Evolutionary conservation across 2,329 filamentous ascomycete species (phyloP), one percentile per base, ranked within the genome.

Genomic region (Zasmidium citrigriseum): DNA sequence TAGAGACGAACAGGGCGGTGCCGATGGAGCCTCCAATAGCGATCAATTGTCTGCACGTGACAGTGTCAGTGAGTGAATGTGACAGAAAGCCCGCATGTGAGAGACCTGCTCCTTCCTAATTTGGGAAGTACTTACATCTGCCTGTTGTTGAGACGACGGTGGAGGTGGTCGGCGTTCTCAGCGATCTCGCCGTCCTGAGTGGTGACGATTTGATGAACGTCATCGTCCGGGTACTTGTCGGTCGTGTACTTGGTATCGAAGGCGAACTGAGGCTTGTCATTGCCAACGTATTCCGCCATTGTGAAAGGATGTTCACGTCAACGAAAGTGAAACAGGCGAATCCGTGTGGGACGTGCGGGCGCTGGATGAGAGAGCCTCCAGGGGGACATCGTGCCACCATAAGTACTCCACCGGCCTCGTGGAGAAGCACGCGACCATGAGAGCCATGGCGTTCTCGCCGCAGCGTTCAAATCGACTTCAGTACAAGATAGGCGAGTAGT

Each of bases 91-190:
- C n/a, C n/a, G n/a, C n/a, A n/a, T n/a, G n/a, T n/a, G n/a, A n/a
- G n/a, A n/a, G n/a, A n/a, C n/a, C 21, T 57, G 27, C 52, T 71
- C 68, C n/a, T n/a, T n/a, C n/a, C n/a, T n/a, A n/a, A n/a, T n/a
- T n/a, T n/a, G n/a, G n/a, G n/a, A n/a, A n/a, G n/a, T n/a, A n/a
- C n/a, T n/a, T n/a, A n/a, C 38, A 72, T 70, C 51, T 70, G 67
- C 53, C 82, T 76, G 68, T 83, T 83, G 63, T 77, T 76, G 46
- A 84, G 76, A 48, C 77, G 77, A 47, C 82, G 79, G 48, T 83
- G 79, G 4, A 78, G 73, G 11, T 67, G 59, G 59, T 74, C 71
- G 46, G 65, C 64, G 64, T 72, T 73, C 49, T 72, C 69, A 50
- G 62, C 62, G 24, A 72, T 56, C 22, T 64, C 58, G 52, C 68